Conservation (phyloP, 805 yeast species). For the Saturnispora quitensis region DNA sequence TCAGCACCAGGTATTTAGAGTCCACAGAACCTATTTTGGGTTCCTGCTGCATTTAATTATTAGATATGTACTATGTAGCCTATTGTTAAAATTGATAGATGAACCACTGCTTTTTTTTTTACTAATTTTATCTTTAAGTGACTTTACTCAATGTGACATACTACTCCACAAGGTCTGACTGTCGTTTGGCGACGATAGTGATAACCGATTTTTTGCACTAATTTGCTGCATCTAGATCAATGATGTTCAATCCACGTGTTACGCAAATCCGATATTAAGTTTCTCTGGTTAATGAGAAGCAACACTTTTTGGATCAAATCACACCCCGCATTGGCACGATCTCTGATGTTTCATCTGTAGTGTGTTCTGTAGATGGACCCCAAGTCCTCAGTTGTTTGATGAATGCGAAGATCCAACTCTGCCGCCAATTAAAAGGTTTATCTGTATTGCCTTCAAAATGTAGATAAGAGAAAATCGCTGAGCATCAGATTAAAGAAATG, state of each 20-base stretch:
- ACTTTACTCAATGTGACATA: background rate
- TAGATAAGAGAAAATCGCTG: background rate
- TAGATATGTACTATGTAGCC: background rate
- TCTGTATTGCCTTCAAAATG: too few species aligned
- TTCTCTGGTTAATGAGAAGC: too few species aligned
- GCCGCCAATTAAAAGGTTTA: too few species aligned
- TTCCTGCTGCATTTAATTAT: background rate
- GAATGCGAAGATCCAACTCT: too few species aligned
- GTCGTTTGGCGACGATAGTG: background rate
- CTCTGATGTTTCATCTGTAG: too few species aligned
- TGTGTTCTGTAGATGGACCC: too few species aligned
- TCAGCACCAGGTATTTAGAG: conserved; percentile 6
- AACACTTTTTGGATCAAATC: too few species aligned
- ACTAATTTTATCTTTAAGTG: background rate
- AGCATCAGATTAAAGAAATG: background rate
- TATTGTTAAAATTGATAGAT: background rate
- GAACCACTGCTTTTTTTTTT: too few species aligned
- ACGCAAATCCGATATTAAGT: background rate
- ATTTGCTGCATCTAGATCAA: background rate
- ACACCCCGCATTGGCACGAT: too few species aligned
- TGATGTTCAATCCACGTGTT: background rate
- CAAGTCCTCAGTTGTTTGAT: too few species aligned
- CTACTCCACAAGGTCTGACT: background rate
- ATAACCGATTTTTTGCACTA: background rate
- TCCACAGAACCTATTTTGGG: background rate